phyloP scores from a whole-genome alignment of 768 basidiomycete species.

The Lactarius tabidus region DNA sequence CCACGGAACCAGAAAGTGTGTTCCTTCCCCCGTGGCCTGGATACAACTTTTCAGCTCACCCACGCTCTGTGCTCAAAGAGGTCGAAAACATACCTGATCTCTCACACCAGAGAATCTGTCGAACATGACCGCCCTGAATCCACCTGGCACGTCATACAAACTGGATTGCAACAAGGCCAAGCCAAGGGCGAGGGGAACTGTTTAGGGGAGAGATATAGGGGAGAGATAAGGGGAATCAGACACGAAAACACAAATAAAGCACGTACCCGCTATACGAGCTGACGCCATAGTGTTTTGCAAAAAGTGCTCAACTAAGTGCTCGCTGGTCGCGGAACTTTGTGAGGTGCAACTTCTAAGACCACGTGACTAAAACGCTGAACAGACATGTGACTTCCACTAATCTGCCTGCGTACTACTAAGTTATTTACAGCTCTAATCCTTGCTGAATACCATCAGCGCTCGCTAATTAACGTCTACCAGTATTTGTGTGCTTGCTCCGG shows the following conservation, averaged over 20 bases:
- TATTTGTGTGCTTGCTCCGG: too few species aligned
- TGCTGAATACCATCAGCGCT: too few species aligned
- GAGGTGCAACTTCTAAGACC: not conserved
- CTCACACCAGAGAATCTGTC: conserved; percentile 93
- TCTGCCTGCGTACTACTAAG: too few species aligned
- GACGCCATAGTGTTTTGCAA: conserved; percentile 6
- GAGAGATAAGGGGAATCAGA: conserved; percentile 44
- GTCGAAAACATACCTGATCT: conserved; percentile 52
- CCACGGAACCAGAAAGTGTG: conserved; percentile 95
- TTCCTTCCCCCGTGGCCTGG: conserved; percentile 88
- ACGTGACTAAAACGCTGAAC: not conserved
- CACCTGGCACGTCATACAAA: conserved; percentile 67
- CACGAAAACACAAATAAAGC: conserved; percentile 32
- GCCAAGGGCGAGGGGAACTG: conserved; percentile 63
- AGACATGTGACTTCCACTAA: not conserved
- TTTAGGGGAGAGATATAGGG: conserved; percentile 48
- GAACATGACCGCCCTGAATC: conserved; percentile 96
- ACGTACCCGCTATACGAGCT: conserved; percentile 19
- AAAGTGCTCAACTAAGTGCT: not conserved
- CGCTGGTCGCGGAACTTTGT: not conserved
- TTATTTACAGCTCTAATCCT: too few species aligned
- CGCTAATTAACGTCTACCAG: too few species aligned
- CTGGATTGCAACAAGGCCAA: conserved; percentile 44
- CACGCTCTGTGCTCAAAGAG: not conserved
- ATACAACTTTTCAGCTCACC: conserved; percentile 2